Evolutionary conservation across 352 stramenopile genomes (phyloP).

Genomic region (Globisporangium yorkense): DNA sequence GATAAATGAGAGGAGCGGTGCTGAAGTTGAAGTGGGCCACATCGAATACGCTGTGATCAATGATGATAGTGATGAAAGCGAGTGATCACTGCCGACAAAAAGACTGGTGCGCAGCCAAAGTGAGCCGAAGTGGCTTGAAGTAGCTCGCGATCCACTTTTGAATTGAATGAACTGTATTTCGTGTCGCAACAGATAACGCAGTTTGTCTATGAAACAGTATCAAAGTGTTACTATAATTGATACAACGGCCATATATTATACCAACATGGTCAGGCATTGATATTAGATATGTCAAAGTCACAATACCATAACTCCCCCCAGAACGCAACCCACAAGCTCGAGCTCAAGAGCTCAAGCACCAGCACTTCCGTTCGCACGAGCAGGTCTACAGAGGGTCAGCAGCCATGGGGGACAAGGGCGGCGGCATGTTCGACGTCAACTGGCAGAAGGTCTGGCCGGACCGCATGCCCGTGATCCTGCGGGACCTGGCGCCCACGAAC

Average conservation of each 20-base stretch:
- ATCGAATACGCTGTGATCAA: not conserved
- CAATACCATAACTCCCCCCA: not conserved
- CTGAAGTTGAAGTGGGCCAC: not conserved
- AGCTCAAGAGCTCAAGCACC: not conserved
- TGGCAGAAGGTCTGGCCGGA: slow-evolving; percentile 88
- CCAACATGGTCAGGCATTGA: too few species aligned
- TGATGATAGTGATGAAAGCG: not conserved
- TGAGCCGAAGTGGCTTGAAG: not conserved
- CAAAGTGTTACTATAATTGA: too few species aligned
- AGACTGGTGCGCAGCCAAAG: not conserved
- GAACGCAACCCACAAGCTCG: not conserved
- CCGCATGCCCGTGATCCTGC: slow-evolving; percentile 85
- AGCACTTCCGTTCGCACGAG: not conserved
- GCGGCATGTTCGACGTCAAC: slow-evolving; percentile 81
- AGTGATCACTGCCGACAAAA: not conserved
- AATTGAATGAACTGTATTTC: not conserved
- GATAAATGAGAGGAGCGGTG: not conserved
- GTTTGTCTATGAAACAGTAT: too few species aligned
- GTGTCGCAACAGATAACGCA: not conserved
- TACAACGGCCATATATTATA: too few species aligned
- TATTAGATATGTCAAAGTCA: too few species aligned
- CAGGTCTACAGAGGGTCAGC: not conserved
- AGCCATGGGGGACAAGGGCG: slow-evolving; percentile 26
- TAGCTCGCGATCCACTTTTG: not conserved
- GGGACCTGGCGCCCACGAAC: slow-evolving; percentile 77